A percentile compares a stretch with the other conserved stretches of the same genome.
phyloP scores from a whole-genome alignment of 345 rosid genomes.

The Anacardium occidentale region DNA sequence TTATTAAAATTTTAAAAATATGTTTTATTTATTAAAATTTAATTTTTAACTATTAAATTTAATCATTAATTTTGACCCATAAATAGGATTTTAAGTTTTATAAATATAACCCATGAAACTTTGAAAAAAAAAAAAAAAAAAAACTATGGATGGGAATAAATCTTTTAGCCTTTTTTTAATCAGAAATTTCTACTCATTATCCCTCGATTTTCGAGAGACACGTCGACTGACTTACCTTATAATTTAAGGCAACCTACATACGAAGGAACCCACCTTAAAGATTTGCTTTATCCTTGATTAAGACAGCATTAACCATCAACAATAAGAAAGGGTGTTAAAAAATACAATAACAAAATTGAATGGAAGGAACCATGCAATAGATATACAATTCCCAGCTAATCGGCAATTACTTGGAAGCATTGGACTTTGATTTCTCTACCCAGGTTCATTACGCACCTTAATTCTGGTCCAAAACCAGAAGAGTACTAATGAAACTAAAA shows the following conservation, averaged over 20 bases:
- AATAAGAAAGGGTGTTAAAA: background rate
- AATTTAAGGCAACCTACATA: background rate
- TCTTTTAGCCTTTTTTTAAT: conserved; percentile 18
- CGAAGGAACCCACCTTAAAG: background rate
- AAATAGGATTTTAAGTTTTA: no score
- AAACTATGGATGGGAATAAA: no score
- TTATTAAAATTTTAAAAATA: no score
- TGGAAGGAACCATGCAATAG: background rate
- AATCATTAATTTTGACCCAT: no score
- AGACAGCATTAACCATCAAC: background rate
- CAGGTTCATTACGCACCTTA: no score
- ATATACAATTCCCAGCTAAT: background rate
- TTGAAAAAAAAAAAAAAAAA: no score
- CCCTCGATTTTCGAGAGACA: conserved; percentile 17
- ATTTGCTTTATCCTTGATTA: background rate
- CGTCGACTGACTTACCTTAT: background rate
- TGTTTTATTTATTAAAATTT: no score
- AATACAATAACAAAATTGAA: background rate
- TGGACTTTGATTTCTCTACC: no score
- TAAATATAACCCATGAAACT: no score
- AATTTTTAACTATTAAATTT: no score
- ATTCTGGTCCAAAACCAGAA: no score
- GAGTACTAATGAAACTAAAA: background rate
- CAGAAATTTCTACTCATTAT: background rate
- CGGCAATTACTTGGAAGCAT: background rate